Evolutionary conservation across 2,329 filamentous ascomycete genomes (phyloP).

Genomic region (Fusarium succisae): DNA sequence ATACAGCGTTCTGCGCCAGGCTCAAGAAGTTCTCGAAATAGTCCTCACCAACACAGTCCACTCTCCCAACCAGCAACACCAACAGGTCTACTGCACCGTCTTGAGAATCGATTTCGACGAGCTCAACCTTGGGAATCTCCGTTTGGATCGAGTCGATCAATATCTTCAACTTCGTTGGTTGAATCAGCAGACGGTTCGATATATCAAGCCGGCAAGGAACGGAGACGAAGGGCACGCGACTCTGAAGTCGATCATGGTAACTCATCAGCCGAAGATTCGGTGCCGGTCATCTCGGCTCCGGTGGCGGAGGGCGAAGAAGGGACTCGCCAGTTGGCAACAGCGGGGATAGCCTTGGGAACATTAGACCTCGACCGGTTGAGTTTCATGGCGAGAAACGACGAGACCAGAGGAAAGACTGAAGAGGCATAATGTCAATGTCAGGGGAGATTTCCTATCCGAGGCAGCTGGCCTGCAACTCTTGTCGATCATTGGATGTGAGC

Average conservation of each 20-base stretch:
- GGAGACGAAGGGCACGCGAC: conserved; percentile 46
- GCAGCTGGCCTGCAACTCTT: conserved; percentile 27
- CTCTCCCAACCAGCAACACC: conserved; percentile 41
- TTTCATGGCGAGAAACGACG: conserved; percentile 35
- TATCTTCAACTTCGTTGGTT: conserved; percentile 19
- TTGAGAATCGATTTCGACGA: conserved; percentile 38
- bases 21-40: conserved; percentile 15
- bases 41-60: conserved; percentile 26
- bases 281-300: conserved; percentile 31
- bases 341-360: conserved; percentile 43
- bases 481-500: conserved; percentile 26
- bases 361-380: conserved; percentile 48
- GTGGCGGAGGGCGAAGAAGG: conserved; percentile 21
- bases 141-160: conserved; percentile 27
- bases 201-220: conserved; percentile 41
- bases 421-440: not conserved
- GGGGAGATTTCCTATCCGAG: conserved; percentile 26
- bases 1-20: conserved; percentile 19
- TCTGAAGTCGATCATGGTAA: conserved; percentile 39
- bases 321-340: conserved; percentile 40
- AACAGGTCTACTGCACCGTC: conserved; percentile 35
- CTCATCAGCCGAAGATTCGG: conserved; percentile 35
- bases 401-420: not conserved
- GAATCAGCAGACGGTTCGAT: conserved; percentile 7
- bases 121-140: conserved; percentile 40